Evolutionary conservation across 164 flowering plant species (phyloP), one percentile per base, ranked within the genome.

Genomic region (Chimonanthus praecox): DNA sequence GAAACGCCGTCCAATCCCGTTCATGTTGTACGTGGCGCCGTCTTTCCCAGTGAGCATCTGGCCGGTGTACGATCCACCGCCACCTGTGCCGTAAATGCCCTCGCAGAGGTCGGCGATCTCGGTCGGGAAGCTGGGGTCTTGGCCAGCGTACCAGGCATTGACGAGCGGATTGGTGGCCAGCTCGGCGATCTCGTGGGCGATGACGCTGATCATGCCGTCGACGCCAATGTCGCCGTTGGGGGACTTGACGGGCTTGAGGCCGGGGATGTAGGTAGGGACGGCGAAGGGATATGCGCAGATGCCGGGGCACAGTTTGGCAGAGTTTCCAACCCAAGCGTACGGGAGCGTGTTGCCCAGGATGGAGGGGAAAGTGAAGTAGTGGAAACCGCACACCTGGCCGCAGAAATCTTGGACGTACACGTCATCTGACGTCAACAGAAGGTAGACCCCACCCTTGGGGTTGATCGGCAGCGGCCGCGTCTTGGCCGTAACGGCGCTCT

Each of bases 321-420:
- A 87, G 82, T 95, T 93, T 0, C 99, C 99, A 1, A 93, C 86
- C 99, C 99, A 95, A 2, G 99, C 99, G 89, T 87, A 94, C 9
- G 99, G 99, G 11, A 88, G 69, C 49, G 95, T 88, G 84, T 81
- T 84, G 9, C 92, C 92, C 6, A 87, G 90, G 10, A 90, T 89
- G 4, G 98, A 88, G 0, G 98, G 98, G 83, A 93, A 92, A 0
- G 99, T 95, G 83, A 95, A 92, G 74, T 93, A 92, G 79, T 95
- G 99, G 82, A 92, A 93, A 64, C 99, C 99, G 71, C 99, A 95
- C 1, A 89, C 90, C 61, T 84, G 85, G 0, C 87, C 83, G 83
- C 99, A 95, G 82, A 93, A 95, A 70, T 92, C 90, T 79, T 93
- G 86, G 3, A 95, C 89, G 81, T 76, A 76, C 58, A 95, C 99